These are phyloP conservation scores for Stephania yunnanensis DNA, from an alignment of 164 flowering plant genomes.

Conservation along the genomic window DNA sequence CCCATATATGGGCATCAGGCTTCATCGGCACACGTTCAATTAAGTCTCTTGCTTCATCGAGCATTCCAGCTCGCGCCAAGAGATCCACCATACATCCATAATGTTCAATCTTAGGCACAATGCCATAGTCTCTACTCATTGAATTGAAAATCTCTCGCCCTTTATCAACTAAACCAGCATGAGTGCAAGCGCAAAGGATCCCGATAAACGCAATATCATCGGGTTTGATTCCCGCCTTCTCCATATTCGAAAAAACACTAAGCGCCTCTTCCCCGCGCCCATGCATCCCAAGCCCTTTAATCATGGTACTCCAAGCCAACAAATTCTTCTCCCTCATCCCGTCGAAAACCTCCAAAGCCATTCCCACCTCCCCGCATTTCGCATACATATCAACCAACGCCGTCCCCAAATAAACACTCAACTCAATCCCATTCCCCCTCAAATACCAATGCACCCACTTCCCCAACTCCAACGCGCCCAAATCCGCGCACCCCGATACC, in stretches of 20 bases:
- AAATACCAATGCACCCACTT: conserved; percentile 32
- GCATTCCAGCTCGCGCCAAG: conserved; percentile 29
- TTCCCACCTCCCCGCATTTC: conserved; percentile 29
- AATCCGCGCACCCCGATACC: conserved; percentile 24
- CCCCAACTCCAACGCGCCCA: conserved; percentile 29
- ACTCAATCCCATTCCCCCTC: conserved; percentile 19
- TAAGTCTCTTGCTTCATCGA: conserved; percentile 25
- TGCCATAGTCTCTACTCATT: conserved; percentile 21
- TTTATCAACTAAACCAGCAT: conserved; percentile 27
- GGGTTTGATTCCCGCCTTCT: conserved; percentile 18
- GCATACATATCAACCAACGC: conserved; percentile 35
- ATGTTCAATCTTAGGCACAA: conserved; percentile 32
- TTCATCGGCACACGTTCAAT: conserved; percentile 32
- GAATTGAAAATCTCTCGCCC: conserved; percentile 25
- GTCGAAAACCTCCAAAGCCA: conserved; percentile 31
- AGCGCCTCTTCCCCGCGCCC: conserved; percentile 28
- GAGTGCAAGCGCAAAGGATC: conserved; percentile 30
- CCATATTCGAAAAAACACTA: conserved; percentile 19
- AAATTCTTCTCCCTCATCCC: conserved; percentile 25
- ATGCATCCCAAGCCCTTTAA: conserved; percentile 36
- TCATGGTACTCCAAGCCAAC: conserved; percentile 32
- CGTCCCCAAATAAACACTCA: conserved; percentile 26
- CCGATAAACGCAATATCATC: conserved; percentile 30
- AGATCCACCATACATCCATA: conserved; percentile 49
- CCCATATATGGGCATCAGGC: conserved; percentile 36